A percentile compares a stretch with the other conserved stretches of the same genome.
phyloP scores from a whole-genome alignment of 1,284 basidiomycete genomes.

The Rhodotorula mucilaginosa region DNA sequence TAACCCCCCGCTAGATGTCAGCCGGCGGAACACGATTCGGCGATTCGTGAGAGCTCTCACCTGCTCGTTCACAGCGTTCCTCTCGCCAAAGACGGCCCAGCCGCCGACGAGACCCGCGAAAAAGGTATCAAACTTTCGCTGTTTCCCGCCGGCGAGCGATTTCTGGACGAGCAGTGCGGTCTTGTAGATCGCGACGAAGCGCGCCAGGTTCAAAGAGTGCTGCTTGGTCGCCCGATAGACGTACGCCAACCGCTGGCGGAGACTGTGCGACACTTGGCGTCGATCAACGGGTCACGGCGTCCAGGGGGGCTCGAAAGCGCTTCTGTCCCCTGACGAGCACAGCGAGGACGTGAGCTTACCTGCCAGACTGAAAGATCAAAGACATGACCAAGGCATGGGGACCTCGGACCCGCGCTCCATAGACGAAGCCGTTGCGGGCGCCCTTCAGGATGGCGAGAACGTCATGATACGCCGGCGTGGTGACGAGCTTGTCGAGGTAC shows the following conservation, averaged over 20 bases:
- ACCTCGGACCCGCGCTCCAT: slow-evolving; percentile 71
- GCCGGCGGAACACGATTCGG: too few species aligned
- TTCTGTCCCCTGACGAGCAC: not conserved
- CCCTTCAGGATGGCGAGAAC: slow-evolving; percentile 89
- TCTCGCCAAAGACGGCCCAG: slow-evolving; percentile 87
- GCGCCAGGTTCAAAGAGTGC: slow-evolving; percentile 83
- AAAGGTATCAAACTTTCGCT: slow-evolving; percentile 78
- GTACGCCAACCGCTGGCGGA: slow-evolving; percentile 62
- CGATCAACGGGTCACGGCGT: not conserved
- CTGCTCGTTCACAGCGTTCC: slow-evolving; percentile 98
- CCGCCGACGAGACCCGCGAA: slow-evolving; percentile 89
- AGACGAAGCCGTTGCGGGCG: slow-evolving; percentile 87
- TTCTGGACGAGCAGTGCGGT: slow-evolving; percentile 74
- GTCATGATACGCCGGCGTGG: slow-evolving; percentile 75
- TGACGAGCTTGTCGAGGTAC: slow-evolving; percentile 41
- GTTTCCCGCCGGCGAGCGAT: slow-evolving; percentile 61
- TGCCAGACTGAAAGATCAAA: slow-evolving; percentile 66
- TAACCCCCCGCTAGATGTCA: not conserved
- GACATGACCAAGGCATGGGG: slow-evolving; percentile 99
- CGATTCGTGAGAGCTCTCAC: slow-evolving; percentile 55
- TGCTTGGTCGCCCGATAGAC: slow-evolving; percentile 86
- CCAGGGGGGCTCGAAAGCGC: too few species aligned
- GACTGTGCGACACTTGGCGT: slow-evolving; percentile 53
- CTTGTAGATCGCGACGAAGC: slow-evolving; percentile 95
- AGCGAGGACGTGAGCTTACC: slow-evolving; percentile 12